These are phyloP conservation scores for Auricularia sp. DNA, from an alignment of 768 basidiomycete species.

Conservation along the genomic window DNA sequence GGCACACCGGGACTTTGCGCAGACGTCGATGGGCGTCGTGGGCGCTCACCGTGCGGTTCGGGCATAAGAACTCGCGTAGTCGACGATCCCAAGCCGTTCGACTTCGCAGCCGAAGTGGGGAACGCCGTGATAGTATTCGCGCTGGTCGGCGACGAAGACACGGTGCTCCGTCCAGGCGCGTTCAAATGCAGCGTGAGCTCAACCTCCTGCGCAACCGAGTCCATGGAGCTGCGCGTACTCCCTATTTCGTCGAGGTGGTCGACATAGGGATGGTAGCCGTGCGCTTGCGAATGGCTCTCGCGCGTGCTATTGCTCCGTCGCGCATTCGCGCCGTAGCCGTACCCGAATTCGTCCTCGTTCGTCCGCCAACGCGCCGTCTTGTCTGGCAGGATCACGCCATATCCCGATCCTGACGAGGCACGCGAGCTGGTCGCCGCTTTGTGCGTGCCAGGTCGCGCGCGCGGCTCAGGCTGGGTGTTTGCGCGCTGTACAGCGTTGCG, in stretches of 20 bases:
- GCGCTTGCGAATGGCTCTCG: not conserved
- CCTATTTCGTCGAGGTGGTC: not conserved
- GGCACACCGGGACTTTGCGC: not conserved
- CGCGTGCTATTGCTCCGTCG: not conserved
- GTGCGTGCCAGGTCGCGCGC: not conserved
- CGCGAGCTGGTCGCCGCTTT: not conserved
- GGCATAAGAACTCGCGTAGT: not conserved
- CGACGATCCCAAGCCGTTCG: not conserved
- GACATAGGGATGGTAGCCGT: not conserved
- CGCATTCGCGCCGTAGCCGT: not conserved
- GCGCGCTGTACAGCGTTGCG: not conserved
- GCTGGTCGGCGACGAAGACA: not conserved
- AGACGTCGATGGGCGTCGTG: not conserved
- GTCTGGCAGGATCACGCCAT: not conserved
- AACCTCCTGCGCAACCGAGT: constrained; percentile 80
- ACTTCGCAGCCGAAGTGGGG: not conserved
- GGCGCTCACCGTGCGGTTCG: not conserved
- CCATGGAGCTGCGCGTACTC: constrained; percentile 67
- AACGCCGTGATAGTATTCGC: not conserved
- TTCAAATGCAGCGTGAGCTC: constrained; percentile 39
- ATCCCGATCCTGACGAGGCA: not conserved
- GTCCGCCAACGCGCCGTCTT: not conserved
- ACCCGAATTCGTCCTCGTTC: not conserved
- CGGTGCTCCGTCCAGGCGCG: not conserved
- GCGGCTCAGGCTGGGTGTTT: constrained; percentile 1